Percentiles rank a stretch among this genome's conserved stretches.
Evolutionary conservation across 306 rosid species (phyloP).

Genomic region (Psophocarpus tetragonolobus): DNA sequence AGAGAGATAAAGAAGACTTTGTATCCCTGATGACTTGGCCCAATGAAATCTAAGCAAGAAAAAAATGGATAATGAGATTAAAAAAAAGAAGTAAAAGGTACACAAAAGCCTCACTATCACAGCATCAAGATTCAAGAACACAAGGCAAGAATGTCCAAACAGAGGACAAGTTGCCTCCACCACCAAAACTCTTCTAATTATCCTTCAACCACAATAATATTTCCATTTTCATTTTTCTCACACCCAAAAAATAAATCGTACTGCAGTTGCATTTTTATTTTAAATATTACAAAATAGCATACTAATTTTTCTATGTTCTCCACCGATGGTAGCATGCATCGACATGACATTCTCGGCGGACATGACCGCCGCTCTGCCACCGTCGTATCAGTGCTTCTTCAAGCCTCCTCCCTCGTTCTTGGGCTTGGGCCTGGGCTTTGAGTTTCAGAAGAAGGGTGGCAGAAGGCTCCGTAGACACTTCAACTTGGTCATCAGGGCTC

Average conservation of each 20-base stretch:
- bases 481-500: slow-evolving; percentile 67
- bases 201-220: slow-evolving; percentile 30
- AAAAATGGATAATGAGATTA: slow-evolving; percentile 26
- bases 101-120: slow-evolving; percentile 29
- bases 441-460: slow-evolving; percentile 47
- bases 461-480: slow-evolving; percentile 47
- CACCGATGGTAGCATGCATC: slow-evolving; percentile 67
- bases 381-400: slow-evolving; percentile 40
- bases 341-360: slow-evolving; percentile 57
- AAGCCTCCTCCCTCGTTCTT: slow-evolving; percentile 44
- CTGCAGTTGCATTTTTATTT: too few species aligned
- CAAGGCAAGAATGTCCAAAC: slow-evolving; percentile 19
- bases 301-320: neutral
- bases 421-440: slow-evolving; percentile 46
- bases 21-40: neutral
- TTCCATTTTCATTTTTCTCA: slow-evolving; percentile 33
- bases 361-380: slow-evolving; percentile 33
- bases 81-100: neutral
- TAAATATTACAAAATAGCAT: neutral
- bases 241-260: slow-evolving; percentile 10
- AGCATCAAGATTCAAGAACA: neutral
- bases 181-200: slow-evolving; percentile 33
- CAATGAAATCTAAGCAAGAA: neutral
- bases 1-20: neutral
- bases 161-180: slow-evolving; percentile 24